These are phyloP conservation scores for Candida tallmaniae DNA, from an alignment of 805 yeast species.

Conservation along the genomic window DNA sequence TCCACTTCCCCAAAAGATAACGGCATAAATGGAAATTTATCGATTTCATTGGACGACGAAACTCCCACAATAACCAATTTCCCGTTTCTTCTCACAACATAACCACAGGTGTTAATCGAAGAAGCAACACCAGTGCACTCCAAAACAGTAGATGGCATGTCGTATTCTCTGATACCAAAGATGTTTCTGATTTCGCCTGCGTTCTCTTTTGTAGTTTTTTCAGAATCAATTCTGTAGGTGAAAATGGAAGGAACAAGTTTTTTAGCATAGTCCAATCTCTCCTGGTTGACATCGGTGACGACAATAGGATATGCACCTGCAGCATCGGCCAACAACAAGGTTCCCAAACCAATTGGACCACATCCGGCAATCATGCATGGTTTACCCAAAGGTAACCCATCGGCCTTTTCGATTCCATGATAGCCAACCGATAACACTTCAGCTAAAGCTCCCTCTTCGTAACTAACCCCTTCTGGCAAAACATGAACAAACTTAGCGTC, in stretches of 20 bases:
- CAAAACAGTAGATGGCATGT: constrained; percentile 20
- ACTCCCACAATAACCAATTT: constrained; percentile 18
- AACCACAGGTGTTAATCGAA: constrained; percentile 17
- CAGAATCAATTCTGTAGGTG: constrained; percentile 10
- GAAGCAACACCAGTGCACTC: constrained; percentile 21
- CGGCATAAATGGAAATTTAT: constrained; percentile 21
- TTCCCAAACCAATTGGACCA: constrained; percentile 27
- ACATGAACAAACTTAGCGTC: constrained; percentile 16
- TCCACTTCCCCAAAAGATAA: constrained; percentile 17
- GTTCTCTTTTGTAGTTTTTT: constrained; percentile 9
- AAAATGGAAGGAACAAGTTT: constrained; percentile 11
- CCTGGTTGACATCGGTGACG: constrained; percentile 19
- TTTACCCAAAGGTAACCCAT: constrained; percentile 15
- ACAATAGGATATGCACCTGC: constrained; percentile 21
- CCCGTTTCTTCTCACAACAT: constrained; percentile 16
- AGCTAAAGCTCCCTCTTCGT: constrained; percentile 24
- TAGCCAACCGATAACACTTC: constrained; percentile 23
- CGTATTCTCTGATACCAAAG: constrained; percentile 22
- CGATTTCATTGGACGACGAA: constrained; percentile 15
- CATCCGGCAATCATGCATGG: constrained; percentile 21
- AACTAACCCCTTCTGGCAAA: constrained; percentile 19
- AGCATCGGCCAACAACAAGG: constrained; percentile 17
- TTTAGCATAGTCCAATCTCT: constrained; percentile 19
- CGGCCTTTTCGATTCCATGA: constrained; percentile 19
- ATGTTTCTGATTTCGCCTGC: constrained; percentile 19